A percentile compares a stretch with the other conserved stretches of the same genome.
phyloP scores from a whole-genome alignment of 73 alveolate genomes.

The Paramecium sonneborni region DNA sequence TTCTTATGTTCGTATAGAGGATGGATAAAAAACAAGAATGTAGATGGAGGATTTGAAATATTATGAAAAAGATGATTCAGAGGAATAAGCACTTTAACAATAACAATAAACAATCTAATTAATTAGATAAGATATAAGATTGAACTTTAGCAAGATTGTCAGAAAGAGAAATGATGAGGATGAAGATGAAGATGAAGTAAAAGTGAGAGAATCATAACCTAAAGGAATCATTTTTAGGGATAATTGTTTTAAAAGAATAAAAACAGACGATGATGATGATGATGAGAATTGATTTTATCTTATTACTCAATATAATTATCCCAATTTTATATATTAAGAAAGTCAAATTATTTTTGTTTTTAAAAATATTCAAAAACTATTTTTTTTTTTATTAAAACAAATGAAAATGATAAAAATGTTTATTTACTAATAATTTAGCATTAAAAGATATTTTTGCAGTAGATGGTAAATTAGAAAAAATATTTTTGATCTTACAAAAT shows the following conservation, averaged over 20 bases:
- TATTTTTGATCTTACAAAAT: too few relatives aligned
- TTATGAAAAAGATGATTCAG: not conserved
- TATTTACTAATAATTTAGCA: too few relatives aligned
- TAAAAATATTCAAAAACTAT: too few relatives aligned
- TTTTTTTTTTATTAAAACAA: too few relatives aligned
- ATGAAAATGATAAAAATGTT: too few relatives aligned
- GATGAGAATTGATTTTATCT: too few relatives aligned
- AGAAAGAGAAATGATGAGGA: not conserved
- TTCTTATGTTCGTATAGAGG: not conserved
- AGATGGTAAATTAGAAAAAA: too few relatives aligned
- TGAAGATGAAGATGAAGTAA: not conserved
- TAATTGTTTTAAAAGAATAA: not conserved
- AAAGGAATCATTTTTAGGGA: not conserved
- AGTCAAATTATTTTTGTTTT: too few relatives aligned
- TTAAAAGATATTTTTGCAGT: too few relatives aligned
- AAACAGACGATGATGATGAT: not conserved
- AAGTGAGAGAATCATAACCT: not conserved
- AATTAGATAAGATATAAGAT: not conserved
- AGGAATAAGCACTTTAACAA: not conserved
- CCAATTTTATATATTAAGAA: too few relatives aligned
- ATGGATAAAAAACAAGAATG: not conserved
- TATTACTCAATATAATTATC: too few relatives aligned
- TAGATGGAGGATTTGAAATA: not conserved
- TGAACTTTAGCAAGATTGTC: not conserved
- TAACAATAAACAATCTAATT: not conserved